Base-by-base conservation (phyloP, 2,329 filamentous ascomycete species). In the Tothia fuscella region DNA sequence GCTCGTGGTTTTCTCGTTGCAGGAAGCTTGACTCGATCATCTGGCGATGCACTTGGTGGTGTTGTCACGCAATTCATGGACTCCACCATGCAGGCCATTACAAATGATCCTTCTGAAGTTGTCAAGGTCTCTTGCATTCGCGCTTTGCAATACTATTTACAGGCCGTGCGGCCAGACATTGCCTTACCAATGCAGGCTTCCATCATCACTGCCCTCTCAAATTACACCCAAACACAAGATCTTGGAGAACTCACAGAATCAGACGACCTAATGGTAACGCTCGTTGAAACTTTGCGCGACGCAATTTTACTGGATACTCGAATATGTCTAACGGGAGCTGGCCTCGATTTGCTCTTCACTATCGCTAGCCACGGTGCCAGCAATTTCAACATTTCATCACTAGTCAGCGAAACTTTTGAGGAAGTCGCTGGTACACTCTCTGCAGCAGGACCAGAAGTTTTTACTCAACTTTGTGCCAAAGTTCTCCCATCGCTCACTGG, bases 91-190 rank as follows among this genome's bases (percentile, higher is more conserved):
- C 75, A 81, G 38, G 79, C 80, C 6, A 83, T 94, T 49, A 77
- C 76, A 7, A 68, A 68, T 26, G 88, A 94, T 49, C 67, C 78
- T 16, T 82, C 84, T 0, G 88, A 95, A 57, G 78, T 96, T 26
- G 89, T 96, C 32, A 85, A 91, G 58, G 88, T 94, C 14, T 80
- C 89, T 16, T 93, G 86, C 54, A 82, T 96, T 53, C 88, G 89
- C 56, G 81, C 86, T 2, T 64, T 94, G 26, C 86, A 95, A 53
- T 72, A 74, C 52, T 74, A 79, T 42, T 60, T 80, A 10, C 69
- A 72, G 39, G 62, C 71, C 22, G 58, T 80, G 34, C 67, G 72
- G 22, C 55, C 59, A 30, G 57, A 58, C 28, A 58, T 66, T 31
- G 74, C 68, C 19, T 70, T 58, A 57, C 71, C 60, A 53, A 67